phyloP scores from a whole-genome alignment of 805 yeast species.

The Saturnispora halmiae region DNA sequence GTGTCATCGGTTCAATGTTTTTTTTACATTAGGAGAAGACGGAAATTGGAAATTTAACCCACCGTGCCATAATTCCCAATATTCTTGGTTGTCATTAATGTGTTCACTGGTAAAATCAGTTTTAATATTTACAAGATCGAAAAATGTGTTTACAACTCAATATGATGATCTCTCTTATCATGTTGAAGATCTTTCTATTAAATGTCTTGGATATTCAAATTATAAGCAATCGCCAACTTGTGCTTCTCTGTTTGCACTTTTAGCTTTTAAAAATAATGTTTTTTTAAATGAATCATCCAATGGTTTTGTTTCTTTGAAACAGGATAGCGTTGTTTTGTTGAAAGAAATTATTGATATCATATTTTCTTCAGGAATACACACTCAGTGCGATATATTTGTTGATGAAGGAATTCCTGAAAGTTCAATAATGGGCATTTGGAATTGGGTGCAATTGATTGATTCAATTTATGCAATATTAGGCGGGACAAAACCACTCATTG shows the following conservation, averaged over 20 bases:
- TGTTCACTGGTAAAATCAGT: conserved; percentile 13
- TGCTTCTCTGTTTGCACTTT: conserved; percentile 1
- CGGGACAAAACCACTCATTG: conserved; percentile 19
- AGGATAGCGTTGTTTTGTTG: neutral
- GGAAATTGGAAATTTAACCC: conserved; percentile 4
- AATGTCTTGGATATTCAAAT: neutral
- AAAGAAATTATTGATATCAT: neutral
- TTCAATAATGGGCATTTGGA: conserved; percentile 12
- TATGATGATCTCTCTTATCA: too few species aligned
- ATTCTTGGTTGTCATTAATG: conserved; percentile 17
- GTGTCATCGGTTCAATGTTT: conserved; percentile 9
- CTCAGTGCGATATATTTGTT: conserved; percentile 2
- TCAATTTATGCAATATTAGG: conserved; percentile 11
- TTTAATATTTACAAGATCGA: conserved; percentile 8
- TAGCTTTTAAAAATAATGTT: conserved; percentile 1
- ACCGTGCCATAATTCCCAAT: conserved; percentile 10
- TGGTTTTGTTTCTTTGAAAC: neutral
- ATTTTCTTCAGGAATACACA: conserved; percentile 1
- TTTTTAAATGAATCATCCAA: conserved; percentile 1
- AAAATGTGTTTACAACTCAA: conserved; percentile 1
- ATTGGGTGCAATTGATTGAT: conserved; percentile 15
- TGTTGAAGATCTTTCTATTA: neutral
- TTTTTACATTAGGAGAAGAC: conserved; percentile 11
- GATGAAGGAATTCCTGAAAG: conserved; percentile 4
- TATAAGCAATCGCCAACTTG: neutral